Percentiles rank a stretch among this genome's conserved stretches.
phyloP scores from a whole-genome alignment of 2,329 filamentous ascomycete species.

The Cordyceps cicadae region DNA sequence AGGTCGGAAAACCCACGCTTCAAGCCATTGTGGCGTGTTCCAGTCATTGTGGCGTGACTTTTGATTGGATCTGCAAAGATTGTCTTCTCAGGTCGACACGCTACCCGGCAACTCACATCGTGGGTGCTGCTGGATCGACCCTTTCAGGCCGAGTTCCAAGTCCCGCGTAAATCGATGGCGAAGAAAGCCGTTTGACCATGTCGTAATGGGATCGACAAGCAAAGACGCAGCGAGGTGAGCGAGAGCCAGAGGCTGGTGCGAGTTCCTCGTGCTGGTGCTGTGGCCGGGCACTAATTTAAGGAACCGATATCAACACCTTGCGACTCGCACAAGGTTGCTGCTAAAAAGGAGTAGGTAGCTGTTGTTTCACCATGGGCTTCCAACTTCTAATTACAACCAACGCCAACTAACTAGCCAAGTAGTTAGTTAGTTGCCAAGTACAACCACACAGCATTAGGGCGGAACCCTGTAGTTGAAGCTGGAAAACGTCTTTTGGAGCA shows the following conservation, averaged over 20 bases:
- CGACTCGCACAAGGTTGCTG: no score
- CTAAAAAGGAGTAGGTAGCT: no score
- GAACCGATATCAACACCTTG: no score
- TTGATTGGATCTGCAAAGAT: neutral
- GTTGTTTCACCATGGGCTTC: neutral
- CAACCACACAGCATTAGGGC: neutral
- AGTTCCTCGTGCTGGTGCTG: no score
- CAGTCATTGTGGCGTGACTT: neutral
- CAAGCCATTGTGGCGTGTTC: neutral
- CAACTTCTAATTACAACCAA: neutral
- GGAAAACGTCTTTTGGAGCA: no score
- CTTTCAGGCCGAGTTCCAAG: neutral
- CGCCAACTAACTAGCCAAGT: no score
- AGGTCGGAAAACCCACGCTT: neutral
- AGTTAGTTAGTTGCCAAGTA: neutral
- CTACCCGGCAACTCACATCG: neutral
- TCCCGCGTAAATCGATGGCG: neutral
- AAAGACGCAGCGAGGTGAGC: neutral
- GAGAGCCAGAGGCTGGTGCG: neutral
- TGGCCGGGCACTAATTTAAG: no score
- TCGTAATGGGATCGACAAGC: neutral
- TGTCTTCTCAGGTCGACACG: neutral
- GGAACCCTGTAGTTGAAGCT: neutral
- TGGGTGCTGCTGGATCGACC: neutral
- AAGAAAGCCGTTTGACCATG: neutral